Base-by-base conservation (phyloP, 176 grass and related monocot genomes). In the Carex littledalei region DNA sequence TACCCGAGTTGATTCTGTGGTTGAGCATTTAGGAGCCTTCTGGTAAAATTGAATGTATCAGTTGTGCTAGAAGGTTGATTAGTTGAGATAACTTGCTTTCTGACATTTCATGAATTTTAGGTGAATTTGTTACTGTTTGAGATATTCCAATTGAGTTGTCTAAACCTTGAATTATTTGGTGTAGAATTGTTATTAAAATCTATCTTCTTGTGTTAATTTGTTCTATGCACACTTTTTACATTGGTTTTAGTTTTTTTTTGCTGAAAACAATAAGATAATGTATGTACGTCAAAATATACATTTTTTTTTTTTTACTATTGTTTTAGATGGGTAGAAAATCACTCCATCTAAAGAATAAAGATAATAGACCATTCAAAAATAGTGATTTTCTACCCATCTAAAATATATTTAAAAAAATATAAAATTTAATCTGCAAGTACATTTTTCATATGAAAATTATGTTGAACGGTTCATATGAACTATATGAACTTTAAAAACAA, bases 11-110 rank as follows among this genome's bases (percentile, higher is more conserved):
- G 81, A 83, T 69, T 83, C 81, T 31, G 62, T 83, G 13, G 81
- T 69, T 31, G 81, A 52, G 81, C 81, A 55, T 83, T 67, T 83
- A 53, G 81, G 50, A 67, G 63, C 58, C 7, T 83, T 83, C 49
- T 83, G 81, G 81, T 83, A 18, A 83, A 82, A 15, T 45, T 67
- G 45, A 66, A 67, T 53, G 17, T 67, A 32, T 67, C 39, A 50
- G 32, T 83, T 31, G n/a, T 26, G 43, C 5, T 83, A 32, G 39
- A 66, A 68, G 20, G 62, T 83, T 83, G 6, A 29, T 77, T 16
- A 24, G 17, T 35, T 55, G 61, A 50, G 63, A 68, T 32, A 26
- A 50, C 37, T 2, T 52, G 18, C 6, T 67, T 67, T 83, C 79
- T 83, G 63, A 83, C 81, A 53, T 67, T 24, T 53, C 15, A 41